Evolutionary conservation across 208 protist genomes (phyloP), one percentile per base, ranked within the genome.

Genomic region (Trypanosoma mega): DNA sequence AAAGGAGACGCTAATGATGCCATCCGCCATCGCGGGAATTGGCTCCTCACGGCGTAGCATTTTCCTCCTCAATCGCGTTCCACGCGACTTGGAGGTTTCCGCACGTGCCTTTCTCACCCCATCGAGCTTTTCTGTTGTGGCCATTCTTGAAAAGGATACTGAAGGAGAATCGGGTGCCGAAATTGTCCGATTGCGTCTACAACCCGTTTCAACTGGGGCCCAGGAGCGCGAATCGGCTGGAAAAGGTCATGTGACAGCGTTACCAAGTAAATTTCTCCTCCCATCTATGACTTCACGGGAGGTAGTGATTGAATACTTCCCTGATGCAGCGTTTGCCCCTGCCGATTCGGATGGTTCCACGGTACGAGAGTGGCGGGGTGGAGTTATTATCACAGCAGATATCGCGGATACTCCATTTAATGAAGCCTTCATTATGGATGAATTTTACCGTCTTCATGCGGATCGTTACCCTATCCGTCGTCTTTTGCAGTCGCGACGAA

Each of bases 391-490:
- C 52, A 69, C 79, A 20, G 75, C 85, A 20, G 72, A 82, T 46
- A 50, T 93, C 12, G 85, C 87, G 12, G 65, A 82, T 30, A 94
- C 67, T 39, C 43, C 71, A 44, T 84, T 87, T 61, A 96, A 96
- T 73, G 87, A 96, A 54, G 45, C 74, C 9, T 96, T 96, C 72
- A 63, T 94, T 36, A 82, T 96, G 36, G 85, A 94, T 52, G 90
- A 94, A 52, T 96, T 94, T 62, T 96, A 96, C 79, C 62, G 76
- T 7, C 29, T 69, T n/a, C 26, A 96, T 74, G 63, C 76, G 7
- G 68, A 68, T 3, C 63, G 71, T 29, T 93, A 89, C 68, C 86
- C 83, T 6, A 80, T 68, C 26, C 68, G 67, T 37, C 74, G 86
- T 20, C 36, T 65, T 3, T 45, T 82, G 6, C 54, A 59, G 34